Evolutionary conservation across 2,329 filamentous ascomycete genomes (phyloP), one percentile per base, ranked within the genome.

Genomic region (Cordyceps cateniannulata): DNA sequence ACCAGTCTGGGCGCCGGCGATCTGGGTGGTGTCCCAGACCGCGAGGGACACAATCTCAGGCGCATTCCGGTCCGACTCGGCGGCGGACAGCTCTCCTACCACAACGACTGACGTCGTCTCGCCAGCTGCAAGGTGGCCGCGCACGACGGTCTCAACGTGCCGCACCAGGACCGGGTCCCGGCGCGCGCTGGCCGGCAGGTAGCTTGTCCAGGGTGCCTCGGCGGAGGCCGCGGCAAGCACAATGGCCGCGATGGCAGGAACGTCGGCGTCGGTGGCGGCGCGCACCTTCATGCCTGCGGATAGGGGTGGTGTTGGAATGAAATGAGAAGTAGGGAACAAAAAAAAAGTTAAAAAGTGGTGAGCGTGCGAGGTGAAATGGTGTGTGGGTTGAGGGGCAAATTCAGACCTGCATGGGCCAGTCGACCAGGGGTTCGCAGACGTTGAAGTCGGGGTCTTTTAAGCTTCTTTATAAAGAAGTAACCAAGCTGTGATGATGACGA

Each of bases 21-120:
- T n/a, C n/a, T n/a, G n/a, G n/a, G 40, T n/a, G 27, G 27, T 63
- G 38, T 66, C 65, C 62, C 64, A 66, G 35, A 63, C 63, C 5
- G 61, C 56, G 8, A 60, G 63, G 12, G 64, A 56, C 3, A 64
- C 63, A 35, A 64, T 47, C 12, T 53, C 49, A 6, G 48, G 16
- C n/a, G 6, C 24, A 29, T 14, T 22, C n/a, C 25, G 32, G 14
- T 44, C 32, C 25, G 49, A 20, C 29, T 62, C 51, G n/a, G 38
- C 32, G 5, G 29, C 51, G 4, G 58, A 60, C 8, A 63, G 49
- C 59, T 65, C 65, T 24, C 54, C 58, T 1, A 66, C 63, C 25
- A 64, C 24, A 35, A 66, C 53, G 24, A 61, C 32, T 16, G 40
- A 60, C 22, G n/a, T n/a, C n/a, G n/a, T n/a, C n/a, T 40, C 35